Conservation (phyloP, 164 flowering plant genomes). For the Magnolia kwangsiensis region DNA sequence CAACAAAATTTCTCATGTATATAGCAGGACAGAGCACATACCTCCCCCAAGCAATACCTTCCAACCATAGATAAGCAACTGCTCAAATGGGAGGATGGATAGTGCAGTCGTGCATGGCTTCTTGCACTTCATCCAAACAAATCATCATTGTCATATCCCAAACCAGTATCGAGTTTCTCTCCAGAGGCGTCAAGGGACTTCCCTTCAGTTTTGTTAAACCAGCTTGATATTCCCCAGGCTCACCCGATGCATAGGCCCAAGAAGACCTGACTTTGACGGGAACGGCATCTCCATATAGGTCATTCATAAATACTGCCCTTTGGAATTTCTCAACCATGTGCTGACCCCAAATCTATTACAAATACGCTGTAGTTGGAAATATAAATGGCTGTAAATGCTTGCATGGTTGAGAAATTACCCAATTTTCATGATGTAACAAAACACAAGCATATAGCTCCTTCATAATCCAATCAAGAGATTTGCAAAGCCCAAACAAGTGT, state of each 20-base stretch:
- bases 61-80: neutral
- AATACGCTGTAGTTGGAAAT: constrained; percentile 53
- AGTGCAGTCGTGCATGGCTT: neutral
- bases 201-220: constrained; percentile 28
- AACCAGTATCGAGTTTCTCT: constrained; percentile 21
- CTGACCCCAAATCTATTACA: constrained; percentile 97
- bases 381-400: constrained; percentile 14
- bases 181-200: constrained; percentile 19
- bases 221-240: constrained; percentile 24
- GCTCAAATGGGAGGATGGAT: constrained; percentile 1
- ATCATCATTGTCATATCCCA: constrained; percentile 58
- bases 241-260: constrained; percentile 65
- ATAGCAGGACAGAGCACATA: neutral
- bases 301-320: constrained; percentile 79
- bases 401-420: neutral
- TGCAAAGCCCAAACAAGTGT: neutral
- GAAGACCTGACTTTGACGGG: constrained; percentile 73
- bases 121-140: constrained; percentile 46
- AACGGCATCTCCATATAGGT: constrained; percentile 80
- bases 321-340: constrained; percentile 79
- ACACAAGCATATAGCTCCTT: neutral
- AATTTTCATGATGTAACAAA: neutral
- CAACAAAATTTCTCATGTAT: constrained; percentile 11
- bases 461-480: neutral
- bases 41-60: neutral